These are phyloP conservation scores for Fomitopsis pulvina DNA, from an alignment of 768 basidiomycete genomes.

Conservation along the genomic window DNA sequence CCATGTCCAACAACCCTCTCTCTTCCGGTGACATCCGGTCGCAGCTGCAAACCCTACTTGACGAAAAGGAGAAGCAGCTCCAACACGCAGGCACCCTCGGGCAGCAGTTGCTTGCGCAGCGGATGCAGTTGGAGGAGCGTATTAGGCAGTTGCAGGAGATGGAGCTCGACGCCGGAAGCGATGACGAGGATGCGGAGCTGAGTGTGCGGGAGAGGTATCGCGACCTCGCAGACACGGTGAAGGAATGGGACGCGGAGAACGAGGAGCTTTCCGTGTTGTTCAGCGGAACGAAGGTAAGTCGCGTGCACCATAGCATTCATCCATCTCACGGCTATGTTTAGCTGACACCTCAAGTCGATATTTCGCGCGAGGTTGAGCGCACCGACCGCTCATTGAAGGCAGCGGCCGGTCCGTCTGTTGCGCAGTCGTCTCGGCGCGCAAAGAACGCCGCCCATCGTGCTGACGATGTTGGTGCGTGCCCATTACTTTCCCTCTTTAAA, in stretches of 20 bases:
- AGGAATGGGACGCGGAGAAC: conserved; percentile 76
- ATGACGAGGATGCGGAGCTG: conserved; percentile 52
- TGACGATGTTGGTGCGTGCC: conserved; percentile 74
- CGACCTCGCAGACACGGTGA: conserved; percentile 70
- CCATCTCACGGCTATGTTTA: background rate
- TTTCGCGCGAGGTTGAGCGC: conserved; percentile 3
- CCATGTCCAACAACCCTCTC: conserved; percentile 10
- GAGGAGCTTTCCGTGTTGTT: conserved; percentile 66
- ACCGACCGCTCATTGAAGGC: conserved; percentile 56
- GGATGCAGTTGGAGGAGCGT: conserved; percentile 86
- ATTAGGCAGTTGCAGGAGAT: conserved; percentile 76
- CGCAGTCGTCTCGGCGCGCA: conserved; percentile 75
- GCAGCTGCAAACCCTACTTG: conserved; percentile 56
- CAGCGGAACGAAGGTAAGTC: conserved; percentile 49
- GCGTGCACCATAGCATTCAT: background rate
- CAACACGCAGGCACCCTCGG: conserved; percentile 89
- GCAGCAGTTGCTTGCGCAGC: conserved; percentile 89
- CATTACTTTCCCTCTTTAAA: background rate
- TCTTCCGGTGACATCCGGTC: conserved; percentile 26
- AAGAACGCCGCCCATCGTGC: conserved; percentile 90
- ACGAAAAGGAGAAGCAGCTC: conserved; percentile 88
- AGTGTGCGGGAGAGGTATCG: conserved; percentile 69
- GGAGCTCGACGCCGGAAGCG: conserved; percentile 37
- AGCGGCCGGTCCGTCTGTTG: conserved; percentile 62
- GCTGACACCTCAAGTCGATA: conserved; percentile 14